These are phyloP conservation scores for Hyaloperonospora arabidopsidis DNA, from an alignment of 352 stramenopile species.

Conservation along the genomic window DNA sequence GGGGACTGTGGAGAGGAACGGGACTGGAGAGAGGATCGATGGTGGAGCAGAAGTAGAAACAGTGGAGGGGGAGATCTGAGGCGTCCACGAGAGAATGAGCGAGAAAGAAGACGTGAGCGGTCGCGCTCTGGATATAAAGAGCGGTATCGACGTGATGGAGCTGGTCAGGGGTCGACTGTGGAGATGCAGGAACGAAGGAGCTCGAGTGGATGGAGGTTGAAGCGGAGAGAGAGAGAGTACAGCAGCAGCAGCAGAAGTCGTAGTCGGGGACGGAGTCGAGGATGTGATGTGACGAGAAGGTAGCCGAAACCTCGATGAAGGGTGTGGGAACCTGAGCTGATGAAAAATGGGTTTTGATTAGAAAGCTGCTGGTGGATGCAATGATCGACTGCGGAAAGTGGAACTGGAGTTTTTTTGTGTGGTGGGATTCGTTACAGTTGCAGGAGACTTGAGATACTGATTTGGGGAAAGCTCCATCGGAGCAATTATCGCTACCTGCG, in stretches of 20 bases:
- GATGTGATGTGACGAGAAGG: too few species aligned
- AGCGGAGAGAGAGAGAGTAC: neutral
- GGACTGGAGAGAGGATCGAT: neutral
- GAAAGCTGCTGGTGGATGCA: too few species aligned
- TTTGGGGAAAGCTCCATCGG: too few species aligned
- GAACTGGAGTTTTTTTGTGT: too few species aligned
- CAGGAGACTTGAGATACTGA: too few species aligned
- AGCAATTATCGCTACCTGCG: too few species aligned
- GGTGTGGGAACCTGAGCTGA: too few species aligned
- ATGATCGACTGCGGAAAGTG: too few species aligned
- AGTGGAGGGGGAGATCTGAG: neutral
- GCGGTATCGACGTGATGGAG: neutral
- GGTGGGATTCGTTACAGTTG: too few species aligned
- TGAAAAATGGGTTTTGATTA: too few species aligned
- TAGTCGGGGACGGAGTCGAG: neutral
- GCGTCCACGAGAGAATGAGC: neutral
- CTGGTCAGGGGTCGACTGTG: neutral
- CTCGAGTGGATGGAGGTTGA: neutral
- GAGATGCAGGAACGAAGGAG: too few species aligned
- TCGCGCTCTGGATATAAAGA: neutral
- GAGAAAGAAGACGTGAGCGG: neutral
- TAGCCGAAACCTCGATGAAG: too few species aligned
- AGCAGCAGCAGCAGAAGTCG: conserved; percentile 8
- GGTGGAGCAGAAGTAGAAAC: conserved; percentile 12
- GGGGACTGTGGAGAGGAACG: neutral